Conservation (phyloP, 1,284 basidiomycete species). For the Microbotryum saponariae region DNA sequence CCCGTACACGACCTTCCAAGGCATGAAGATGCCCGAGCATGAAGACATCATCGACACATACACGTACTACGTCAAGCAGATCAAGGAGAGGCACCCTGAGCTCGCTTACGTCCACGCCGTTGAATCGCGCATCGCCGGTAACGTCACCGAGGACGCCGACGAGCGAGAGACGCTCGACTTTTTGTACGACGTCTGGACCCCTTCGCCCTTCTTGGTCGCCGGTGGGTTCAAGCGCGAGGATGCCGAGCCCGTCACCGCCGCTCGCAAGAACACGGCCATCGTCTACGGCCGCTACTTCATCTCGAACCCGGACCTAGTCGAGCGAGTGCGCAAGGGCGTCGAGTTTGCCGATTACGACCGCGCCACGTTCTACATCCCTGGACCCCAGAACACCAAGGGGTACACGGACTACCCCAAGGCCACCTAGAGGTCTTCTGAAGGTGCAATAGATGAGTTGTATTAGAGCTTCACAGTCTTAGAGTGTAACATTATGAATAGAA, state of each 20-base stretch:
- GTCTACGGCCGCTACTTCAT: slow-evolving; percentile 50
- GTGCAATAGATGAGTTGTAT: too few relatives aligned
- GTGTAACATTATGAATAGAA: too few relatives aligned
- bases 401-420: too few relatives aligned
- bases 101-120: slow-evolving; percentile 54
- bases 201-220: slow-evolving; percentile 47
- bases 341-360: slow-evolving; percentile 41
- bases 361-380: slow-evolving; percentile 37
- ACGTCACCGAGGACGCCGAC: slow-evolving; percentile 13
- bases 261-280: slow-evolving; percentile 43
- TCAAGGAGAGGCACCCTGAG: slow-evolving; percentile 45
- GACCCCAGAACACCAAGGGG: slow-evolving; percentile 6
- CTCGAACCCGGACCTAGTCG: slow-evolving; percentile 51
- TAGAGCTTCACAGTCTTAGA: too few relatives aligned
- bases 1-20: slow-evolving; percentile 50
- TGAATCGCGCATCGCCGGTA: slow-evolving; percentile 30
- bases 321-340: slow-evolving; percentile 42
- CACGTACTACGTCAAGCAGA: slow-evolving; percentile 31
- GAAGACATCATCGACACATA: slow-evolving; percentile 38
- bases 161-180: slow-evolving; percentile 24
- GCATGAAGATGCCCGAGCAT: slow-evolving; percentile 31
- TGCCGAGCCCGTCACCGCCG: slow-evolving; percentile 35
- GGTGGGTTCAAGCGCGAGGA: slow-evolving; percentile 45
- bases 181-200: slow-evolving; percentile 21
- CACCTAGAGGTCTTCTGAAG: too few relatives aligned